Conservation (phyloP, 2,329 filamentous ascomycete species). For the Cryoendolithus antarcticus region DNA sequence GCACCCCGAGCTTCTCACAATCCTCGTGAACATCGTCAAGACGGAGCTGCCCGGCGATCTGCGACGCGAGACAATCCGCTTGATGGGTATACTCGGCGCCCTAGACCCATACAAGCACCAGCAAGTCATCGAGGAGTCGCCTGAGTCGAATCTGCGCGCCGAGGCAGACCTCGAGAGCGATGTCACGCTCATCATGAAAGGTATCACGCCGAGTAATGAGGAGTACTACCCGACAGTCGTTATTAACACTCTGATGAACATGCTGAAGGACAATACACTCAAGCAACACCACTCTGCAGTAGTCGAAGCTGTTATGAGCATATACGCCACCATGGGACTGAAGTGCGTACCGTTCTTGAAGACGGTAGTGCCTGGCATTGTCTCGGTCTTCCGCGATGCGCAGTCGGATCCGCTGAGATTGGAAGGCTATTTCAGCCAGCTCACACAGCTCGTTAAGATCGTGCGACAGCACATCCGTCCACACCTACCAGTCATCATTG, state of each 20-base stretch:
- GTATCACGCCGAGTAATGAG: conserved; percentile 88
- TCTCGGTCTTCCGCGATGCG: conserved; percentile 75
- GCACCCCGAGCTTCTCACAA: conserved; percentile 83
- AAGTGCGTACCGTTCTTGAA: conserved; percentile 93
- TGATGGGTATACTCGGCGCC: conserved; percentile 90
- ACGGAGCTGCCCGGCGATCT: conserved; percentile 78
- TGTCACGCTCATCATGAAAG: conserved; percentile 95
- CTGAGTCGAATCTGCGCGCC: conserved; percentile 62
- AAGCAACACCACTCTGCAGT: conserved; percentile 85
- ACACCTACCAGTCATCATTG: conserved; percentile 75
- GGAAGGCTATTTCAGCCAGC: conserved; percentile 95
- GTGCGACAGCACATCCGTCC: conserved; percentile 93
- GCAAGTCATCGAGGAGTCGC: conserved; percentile 79
- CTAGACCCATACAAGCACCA: conserved; percentile 94
- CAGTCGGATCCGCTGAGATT: conserved; percentile 52
- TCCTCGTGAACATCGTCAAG: conserved; percentile 87
- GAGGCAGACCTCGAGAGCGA: conserved; percentile 67
- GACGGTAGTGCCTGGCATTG: conserved; percentile 87
- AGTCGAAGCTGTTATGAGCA: conserved; percentile 96
- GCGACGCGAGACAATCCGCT: conserved; percentile 85
- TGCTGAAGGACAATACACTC: conserved; percentile 81
- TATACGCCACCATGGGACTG: conserved; percentile 88
- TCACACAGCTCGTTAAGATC: conserved; percentile 84
- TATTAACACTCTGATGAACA: conserved; percentile 85
- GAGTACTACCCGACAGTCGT: conserved; percentile 98